Base-by-base conservation (phyloP, 2,329 filamentous ascomycete genomes). In the Monilinia vaccinii-corymbosi region DNA sequence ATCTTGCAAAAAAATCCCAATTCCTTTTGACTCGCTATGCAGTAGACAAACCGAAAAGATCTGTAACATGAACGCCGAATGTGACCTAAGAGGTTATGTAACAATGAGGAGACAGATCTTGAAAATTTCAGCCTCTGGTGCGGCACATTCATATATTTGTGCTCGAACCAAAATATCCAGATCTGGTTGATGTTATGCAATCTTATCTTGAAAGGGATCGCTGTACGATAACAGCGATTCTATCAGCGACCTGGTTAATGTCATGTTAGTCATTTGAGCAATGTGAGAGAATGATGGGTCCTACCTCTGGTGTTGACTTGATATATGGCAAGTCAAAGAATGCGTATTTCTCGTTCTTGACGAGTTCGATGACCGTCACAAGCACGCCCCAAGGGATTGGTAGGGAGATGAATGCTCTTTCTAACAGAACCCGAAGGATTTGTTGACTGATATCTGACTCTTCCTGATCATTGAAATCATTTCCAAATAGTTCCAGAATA, bases 321-420 rank as follows among this genome's bases (percentile, higher is more conserved):
- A 97, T 89, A 69, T 96, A 97, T 31, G 90, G 89, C 66, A 96
- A 80, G 55, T 94, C 89, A 78, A 95, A 97, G 79, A 99, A 96
- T 70, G 85, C 85, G 74, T 93, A 95, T 71, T 86, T 89, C 58
- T 89, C 86, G 72, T 96, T 97, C 79, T 96, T 95, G 66, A 96
- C 80, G 60, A 99, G 81, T 76, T 97, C 94, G 64, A 94, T 77
- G 63, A 96, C 81, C 40, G 91, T 93, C 64, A 92, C 86, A 72
- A 97, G 86, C 47, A 99, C 77, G 14, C 95, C 95, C 93, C 93
- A 97, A 21, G 95, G 93, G 72, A 97, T 93, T 56, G 93, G 93
- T 76, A 92, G 91, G 73, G 90, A 91, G 25, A 91, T 88, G 62
- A 95, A 83, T 50, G 97, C 78, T 52, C 94, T 85, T 78, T 99